Evolutionary conservation across 2,329 filamentous ascomycete species (phyloP).

Genomic region (Tothia fuscella): DNA sequence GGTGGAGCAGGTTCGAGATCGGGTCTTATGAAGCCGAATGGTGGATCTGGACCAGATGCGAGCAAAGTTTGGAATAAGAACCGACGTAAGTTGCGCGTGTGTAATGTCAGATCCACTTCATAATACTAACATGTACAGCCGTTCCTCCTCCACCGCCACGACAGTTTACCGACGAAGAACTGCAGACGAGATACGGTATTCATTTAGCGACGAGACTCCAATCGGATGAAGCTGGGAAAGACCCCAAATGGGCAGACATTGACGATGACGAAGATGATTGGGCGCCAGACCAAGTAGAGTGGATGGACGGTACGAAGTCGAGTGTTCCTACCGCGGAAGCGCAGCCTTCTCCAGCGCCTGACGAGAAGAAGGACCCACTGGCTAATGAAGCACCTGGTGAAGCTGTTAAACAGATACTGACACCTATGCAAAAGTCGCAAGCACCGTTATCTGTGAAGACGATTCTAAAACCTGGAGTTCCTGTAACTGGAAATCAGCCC

Average conservation of each 20-base stretch:
- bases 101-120: conserved; percentile 2
- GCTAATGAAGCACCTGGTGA: conserved; percentile 7
- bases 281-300: conserved; percentile 74
- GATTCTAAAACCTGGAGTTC: conserved; percentile 36
- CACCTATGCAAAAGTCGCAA: conserved; percentile 8
- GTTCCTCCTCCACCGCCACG: conserved; percentile 56
- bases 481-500: conserved; percentile 21
- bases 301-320: conserved; percentile 79
- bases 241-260: conserved; percentile 81
- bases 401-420: conserved; percentile 4
- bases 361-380: conserved; percentile 13
- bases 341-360: conserved; percentile 18
- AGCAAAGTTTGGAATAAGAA: conserved; percentile 85
- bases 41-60: conserved; percentile 53
- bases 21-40: conserved; percentile 44
- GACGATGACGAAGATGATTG: conserved; percentile 83
- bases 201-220: conserved; percentile 71
- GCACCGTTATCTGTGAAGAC: conserved; percentile 31
- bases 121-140: conserved; percentile 11
- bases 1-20: conserved; percentile 40
- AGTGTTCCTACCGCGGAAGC: conserved; percentile 50
- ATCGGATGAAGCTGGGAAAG: conserved; percentile 58
- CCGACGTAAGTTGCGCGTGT: conserved; percentile 47
- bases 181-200: conserved; percentile 73
- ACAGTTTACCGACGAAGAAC: conserved; percentile 75